Percentiles rank a stretch among this genome's conserved stretches.
These are phyloP conservation scores for Termitomyces sp. DNA, from an alignment of 768 basidiomycete species.

Conservation along the genomic window DNA sequence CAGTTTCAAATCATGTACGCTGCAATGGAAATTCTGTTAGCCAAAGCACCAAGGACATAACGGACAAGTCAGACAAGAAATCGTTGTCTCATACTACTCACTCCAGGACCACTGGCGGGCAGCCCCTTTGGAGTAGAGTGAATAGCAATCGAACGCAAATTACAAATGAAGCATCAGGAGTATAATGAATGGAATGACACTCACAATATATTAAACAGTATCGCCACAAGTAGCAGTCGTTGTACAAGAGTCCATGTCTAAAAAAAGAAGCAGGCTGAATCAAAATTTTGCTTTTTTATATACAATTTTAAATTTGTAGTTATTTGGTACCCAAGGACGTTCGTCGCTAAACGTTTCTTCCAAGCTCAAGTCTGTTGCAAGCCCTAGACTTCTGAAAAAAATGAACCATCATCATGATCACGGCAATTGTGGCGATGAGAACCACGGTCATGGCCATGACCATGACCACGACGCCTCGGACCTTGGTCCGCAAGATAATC, in stretches of 20 bases:
- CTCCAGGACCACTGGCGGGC: conserved; percentile 76
- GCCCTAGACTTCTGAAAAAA: not conserved
- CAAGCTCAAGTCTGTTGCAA: too few relatives aligned
- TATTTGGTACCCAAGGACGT: too few relatives aligned
- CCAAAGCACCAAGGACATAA: conserved; percentile 1
- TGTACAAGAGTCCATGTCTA: not conserved
- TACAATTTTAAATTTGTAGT: conserved; percentile 1
- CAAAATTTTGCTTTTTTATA: not conserved
- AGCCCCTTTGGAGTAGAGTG: conserved; percentile 65
- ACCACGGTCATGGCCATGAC: conserved; percentile 48
- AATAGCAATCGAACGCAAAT: conserved; percentile 83
- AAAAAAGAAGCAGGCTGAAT: not conserved
- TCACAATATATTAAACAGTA: conserved; percentile 17
- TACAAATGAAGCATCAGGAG: conserved; percentile 63
- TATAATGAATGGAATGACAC: conserved; percentile 13
- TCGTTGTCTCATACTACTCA: conserved; percentile 67
- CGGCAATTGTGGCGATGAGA: conserved; percentile 55
- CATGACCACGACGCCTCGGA: conserved; percentile 54
- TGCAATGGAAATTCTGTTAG: not conserved
- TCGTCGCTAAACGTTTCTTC: too few relatives aligned
- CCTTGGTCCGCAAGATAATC: conserved; percentile 61
- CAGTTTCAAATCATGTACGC: not conserved
- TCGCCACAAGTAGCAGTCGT: too few relatives aligned
- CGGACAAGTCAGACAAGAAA: conserved; percentile 40
- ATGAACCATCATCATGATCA: conserved; percentile 57